A percentile compares a stretch with the other conserved stretches of the same genome.
Conservation (phyloP, 2,329 filamentous ascomycete genomes). For the Tolypocladium paradoxum region DNA sequence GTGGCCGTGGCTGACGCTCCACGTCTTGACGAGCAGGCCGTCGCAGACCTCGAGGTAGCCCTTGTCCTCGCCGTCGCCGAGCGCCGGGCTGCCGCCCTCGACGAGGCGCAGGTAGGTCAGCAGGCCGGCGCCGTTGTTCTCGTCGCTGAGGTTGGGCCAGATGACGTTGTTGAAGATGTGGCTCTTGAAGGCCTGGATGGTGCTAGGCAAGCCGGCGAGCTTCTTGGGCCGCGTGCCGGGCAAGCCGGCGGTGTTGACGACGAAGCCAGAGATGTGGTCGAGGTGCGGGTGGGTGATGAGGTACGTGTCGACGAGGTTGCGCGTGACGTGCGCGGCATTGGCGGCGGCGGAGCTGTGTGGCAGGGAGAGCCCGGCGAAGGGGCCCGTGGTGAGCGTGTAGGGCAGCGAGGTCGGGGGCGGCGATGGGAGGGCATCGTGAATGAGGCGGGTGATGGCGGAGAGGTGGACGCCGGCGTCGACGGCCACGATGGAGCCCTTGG, state of each 20-base stretch:
- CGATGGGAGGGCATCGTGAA: conserved; percentile 45
- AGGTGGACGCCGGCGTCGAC: conserved; percentile 90
- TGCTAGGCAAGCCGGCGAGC: conserved; percentile 73
- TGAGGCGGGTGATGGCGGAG: conserved; percentile 68
- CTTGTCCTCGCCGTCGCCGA: conserved; percentile 68
- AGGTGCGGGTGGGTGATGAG: conserved; percentile 96
- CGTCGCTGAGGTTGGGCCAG: conserved; percentile 94
- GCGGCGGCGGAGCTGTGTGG: conserved; percentile 55
- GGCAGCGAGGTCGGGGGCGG: conserved; percentile 22
- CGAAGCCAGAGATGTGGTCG: conserved; percentile 84
- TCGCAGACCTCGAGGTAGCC: conserved; percentile 86
- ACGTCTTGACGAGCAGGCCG: conserved; percentile 78
- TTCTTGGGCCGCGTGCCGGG: conserved; percentile 74
- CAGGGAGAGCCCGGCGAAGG: conserved; percentile 70
- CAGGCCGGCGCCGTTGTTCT: conserved; percentile 87
- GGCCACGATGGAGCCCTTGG: conserved; percentile 72
- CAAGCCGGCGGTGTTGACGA: conserved; percentile 84
- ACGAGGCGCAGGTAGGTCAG: conserved; percentile 83
- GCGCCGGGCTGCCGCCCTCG: conserved; percentile 75
- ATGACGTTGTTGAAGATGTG: conserved; percentile 98
- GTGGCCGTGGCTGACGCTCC: conserved; percentile 80
- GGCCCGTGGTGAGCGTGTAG: conserved; percentile 52
- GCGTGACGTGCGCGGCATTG: conserved; percentile 73
- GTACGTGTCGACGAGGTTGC: conserved; percentile 73
- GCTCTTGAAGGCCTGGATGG: conserved; percentile 83